phyloP scores from a whole-genome alignment of 1,284 basidiomycete species.

The Anthracocystis walkeri region DNA sequence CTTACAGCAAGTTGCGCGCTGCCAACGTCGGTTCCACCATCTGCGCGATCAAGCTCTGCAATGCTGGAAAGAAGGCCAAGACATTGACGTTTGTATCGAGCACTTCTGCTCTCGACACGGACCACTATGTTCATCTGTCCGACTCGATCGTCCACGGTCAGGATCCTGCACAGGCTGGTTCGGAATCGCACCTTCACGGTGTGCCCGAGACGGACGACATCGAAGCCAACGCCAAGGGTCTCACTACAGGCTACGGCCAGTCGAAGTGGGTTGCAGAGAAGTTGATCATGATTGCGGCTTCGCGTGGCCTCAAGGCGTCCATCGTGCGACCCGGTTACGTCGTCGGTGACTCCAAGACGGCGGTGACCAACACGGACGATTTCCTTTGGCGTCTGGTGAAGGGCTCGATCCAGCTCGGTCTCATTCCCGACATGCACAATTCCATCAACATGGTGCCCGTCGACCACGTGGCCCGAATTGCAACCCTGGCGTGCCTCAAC shows the following conservation, averaged over 20 bases:
- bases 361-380: conserved; percentile 98
- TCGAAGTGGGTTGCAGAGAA: conserved; percentile 99
- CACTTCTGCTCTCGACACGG: conserved; percentile 91
- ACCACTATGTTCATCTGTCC: conserved; percentile 87
- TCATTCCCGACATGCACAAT: conserved; percentile 97
- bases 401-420: conserved; percentile 93
- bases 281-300: conserved; percentile 88
- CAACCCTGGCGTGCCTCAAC: conserved; percentile 71
- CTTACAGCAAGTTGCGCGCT: conserved; percentile 90
- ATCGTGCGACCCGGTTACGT: conserved; percentile 96
- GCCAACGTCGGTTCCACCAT: conserved; percentile 93
- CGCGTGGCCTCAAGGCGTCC: conserved; percentile 84
- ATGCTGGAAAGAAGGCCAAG: conserved; percentile 76
- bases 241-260: conserved; percentile 95
- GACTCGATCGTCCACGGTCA: conserved; percentile 72
- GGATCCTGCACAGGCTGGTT: conserved; percentile 33
- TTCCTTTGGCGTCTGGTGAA: conserved; percentile 99
- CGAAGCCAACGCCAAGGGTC: conserved; percentile 81
- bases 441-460: conserved; percentile 98
- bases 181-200: conserved; percentile 72
- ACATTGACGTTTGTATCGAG: conserved; percentile 90
- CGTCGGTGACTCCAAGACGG: conserved; percentile 83
- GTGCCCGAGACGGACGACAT: conserved; percentile 90
- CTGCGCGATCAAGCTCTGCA: conserved; percentile 83
- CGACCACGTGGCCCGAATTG: conserved; percentile 90